Conservation (phyloP, 106 monocot genomes). For the Dioscorea alata region DNA sequence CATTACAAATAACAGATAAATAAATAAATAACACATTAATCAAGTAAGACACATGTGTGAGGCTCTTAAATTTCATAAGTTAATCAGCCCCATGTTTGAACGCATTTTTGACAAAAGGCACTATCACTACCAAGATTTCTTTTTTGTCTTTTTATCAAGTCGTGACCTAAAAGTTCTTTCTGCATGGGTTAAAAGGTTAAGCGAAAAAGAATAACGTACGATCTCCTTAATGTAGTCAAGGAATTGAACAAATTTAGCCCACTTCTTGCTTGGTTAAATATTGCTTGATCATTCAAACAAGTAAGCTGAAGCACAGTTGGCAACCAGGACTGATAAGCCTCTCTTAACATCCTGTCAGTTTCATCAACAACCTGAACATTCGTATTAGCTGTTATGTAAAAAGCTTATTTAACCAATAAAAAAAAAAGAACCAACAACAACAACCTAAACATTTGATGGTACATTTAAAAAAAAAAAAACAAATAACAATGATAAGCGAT, state of each 20-base stretch:
- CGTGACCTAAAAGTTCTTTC: no score
- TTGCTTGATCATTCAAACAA: constrained; percentile 27
- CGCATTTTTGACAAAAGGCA: neutral
- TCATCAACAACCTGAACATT: constrained; percentile 91
- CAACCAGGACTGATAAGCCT: constrained; percentile 95
- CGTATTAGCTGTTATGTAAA: no score
- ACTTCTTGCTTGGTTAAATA: constrained; percentile 12
- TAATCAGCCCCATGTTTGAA: neutral
- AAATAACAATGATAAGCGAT: no score
- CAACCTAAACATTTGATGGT: constrained; percentile 71
- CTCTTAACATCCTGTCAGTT: constrained; percentile 83
- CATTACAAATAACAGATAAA: neutral
- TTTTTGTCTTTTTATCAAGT: neutral
- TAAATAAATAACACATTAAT: no score
- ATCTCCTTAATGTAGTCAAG: constrained; percentile 71
- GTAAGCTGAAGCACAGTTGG: constrained; percentile 64
- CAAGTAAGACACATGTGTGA: no score
- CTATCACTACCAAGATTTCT: neutral
- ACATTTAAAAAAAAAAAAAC: no score
- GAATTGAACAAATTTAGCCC: constrained; percentile 17
- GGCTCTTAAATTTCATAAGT: no score
- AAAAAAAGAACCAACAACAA: no score
- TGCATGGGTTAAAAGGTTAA: neutral
- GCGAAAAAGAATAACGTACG: constrained; percentile 24
- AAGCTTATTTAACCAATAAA: no score